These are phyloP conservation scores for Penicillium occitanis DNA, from an alignment of 2,329 filamentous ascomycete genomes.

Conservation along the genomic window DNA sequence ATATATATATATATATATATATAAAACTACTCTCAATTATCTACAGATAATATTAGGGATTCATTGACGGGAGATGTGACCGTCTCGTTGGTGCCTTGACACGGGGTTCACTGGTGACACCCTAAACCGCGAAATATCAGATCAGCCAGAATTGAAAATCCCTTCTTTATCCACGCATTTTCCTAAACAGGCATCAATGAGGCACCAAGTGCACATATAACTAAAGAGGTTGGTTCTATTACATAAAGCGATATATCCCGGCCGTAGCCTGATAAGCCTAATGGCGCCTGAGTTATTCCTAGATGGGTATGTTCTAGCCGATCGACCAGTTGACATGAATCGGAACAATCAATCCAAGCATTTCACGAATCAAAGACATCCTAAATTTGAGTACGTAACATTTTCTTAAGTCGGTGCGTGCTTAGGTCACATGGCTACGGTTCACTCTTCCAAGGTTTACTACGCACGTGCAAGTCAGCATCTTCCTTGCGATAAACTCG, in stretches of 20 bases:
- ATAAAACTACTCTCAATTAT: no score
- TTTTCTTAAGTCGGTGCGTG: neutral
- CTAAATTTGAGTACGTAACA: neutral
- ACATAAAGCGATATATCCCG: neutral
- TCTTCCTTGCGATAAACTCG: neutral
- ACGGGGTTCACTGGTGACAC: no score
- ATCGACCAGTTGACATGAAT: neutral
- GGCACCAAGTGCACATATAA: neutral
- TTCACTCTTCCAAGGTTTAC: neutral
- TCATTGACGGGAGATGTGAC: no score
- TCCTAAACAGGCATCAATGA: neutral
- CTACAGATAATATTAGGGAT: no score
- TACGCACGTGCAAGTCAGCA: neutral
- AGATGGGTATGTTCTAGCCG: no score
- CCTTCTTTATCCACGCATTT: neutral
- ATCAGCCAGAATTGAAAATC: neutral
- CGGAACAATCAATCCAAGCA: neutral
- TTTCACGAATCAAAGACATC: neutral
- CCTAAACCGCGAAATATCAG: neutral
- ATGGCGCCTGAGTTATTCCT: no score
- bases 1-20: no score
- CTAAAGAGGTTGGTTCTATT: neutral
- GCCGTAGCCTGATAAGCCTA: neutral
- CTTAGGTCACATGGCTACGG: neutral
- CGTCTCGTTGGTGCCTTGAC: no score